Evolutionary conservation across 495 filamentous ascomycete genomes (phyloP), one percentile per base, ranked within the genome.

Genomic region (Polyplosphaeria fusca): DNA sequence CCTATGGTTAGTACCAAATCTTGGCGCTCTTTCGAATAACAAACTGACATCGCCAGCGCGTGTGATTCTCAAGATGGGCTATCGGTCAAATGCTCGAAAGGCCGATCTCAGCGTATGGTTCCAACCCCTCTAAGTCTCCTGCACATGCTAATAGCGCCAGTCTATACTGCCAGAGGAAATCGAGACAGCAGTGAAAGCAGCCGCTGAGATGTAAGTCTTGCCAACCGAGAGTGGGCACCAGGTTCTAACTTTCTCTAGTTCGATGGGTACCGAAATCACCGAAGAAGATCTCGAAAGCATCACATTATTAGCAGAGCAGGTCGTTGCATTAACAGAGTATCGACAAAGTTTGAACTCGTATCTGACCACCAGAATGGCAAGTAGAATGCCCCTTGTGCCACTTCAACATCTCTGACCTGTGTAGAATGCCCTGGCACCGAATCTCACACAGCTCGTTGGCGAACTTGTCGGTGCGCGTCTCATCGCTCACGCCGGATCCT

Each of bases 231-330:
- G n/a, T n/a, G n/a, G n/a, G n/a, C n/a, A n/a, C n/a, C n/a, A n/a
- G n/a, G n/a, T n/a, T n/a, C n/a, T n/a, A n/a, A n/a, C n/a, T n/a
- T n/a, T n/a, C n/a, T n/a, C n/a, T n/a, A n/a, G n/a, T n/a, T 92
- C 87, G 68, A 99, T 99, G 93, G 93, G 93, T 70, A 97, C 91
- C 38, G 93, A 99, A 72, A 95, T 99, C 71, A 88, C 83, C 46
- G 72, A 79, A 14, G 85, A 95, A 58, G 93, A 99, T 76, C 73
- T 97, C 48, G 84, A 89, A 47, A 93, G 92, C 75, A 96, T 96
- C 67, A 81, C 84, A 68, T 80, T 86, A 38, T 84, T 97, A 43
- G 94, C 93, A 35, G 87, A 95, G 71, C 89, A 96, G 70, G 94
- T 99, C 50, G 85, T 96, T 67, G 79, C 81, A 47, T 91, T 94